Conservation (phyloP, 202 grass and related monocot species). For the Setaria viridis region DNA sequence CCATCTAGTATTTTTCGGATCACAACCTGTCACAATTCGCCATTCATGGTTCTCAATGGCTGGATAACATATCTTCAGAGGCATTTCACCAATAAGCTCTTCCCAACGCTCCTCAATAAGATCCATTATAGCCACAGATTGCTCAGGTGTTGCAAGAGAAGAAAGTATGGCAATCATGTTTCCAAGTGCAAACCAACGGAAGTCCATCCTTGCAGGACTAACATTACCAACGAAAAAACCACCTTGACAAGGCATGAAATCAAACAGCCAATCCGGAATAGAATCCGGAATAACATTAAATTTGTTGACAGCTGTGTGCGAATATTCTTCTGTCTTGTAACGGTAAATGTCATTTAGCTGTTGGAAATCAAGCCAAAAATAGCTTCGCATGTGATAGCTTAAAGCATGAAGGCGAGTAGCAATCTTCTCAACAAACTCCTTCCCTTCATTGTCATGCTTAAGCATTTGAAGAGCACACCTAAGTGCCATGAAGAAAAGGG, state of each 20-base stretch:
- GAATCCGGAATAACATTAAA: slow-evolving; percentile 97
- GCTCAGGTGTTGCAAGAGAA: slow-evolving; percentile 84
- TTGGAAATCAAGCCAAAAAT: slow-evolving; percentile 94
- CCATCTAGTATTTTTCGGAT: slow-evolving; percentile 94
- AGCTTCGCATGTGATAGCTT: slow-evolving; percentile 94
- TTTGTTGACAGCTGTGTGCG: slow-evolving; percentile 94
- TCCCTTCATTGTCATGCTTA: slow-evolving; percentile 77
- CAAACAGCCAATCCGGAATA: slow-evolving; percentile 90
- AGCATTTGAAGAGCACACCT: slow-evolving; percentile 71
- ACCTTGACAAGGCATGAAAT: slow-evolving; percentile 88
- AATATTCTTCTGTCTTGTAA: slow-evolving; percentile 98
- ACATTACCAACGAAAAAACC: slow-evolving; percentile 95
- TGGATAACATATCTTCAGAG: slow-evolving; percentile 87
- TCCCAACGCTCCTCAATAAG: slow-evolving; percentile 93
- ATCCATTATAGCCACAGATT: slow-evolving; percentile 91
- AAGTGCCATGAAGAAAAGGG: slow-evolving; percentile 95
- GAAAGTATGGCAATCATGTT: slow-evolving; percentile 92
- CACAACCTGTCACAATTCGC: slow-evolving; percentile 83
- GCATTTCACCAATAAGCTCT: slow-evolving; percentile 93
- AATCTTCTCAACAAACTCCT: slow-evolving; percentile 80
- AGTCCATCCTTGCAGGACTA: slow-evolving; percentile 91
- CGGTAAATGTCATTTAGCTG: slow-evolving; percentile 96
- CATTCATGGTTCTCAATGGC: slow-evolving; percentile 94
- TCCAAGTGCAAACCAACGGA: slow-evolving; percentile 89
- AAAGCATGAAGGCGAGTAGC: slow-evolving; percentile 80